Percentiles rank a stretch among this genome's conserved stretches.
phyloP scores from a whole-genome alignment of 2,329 filamentous ascomycete species.

The Penicillium italicum region DNA sequence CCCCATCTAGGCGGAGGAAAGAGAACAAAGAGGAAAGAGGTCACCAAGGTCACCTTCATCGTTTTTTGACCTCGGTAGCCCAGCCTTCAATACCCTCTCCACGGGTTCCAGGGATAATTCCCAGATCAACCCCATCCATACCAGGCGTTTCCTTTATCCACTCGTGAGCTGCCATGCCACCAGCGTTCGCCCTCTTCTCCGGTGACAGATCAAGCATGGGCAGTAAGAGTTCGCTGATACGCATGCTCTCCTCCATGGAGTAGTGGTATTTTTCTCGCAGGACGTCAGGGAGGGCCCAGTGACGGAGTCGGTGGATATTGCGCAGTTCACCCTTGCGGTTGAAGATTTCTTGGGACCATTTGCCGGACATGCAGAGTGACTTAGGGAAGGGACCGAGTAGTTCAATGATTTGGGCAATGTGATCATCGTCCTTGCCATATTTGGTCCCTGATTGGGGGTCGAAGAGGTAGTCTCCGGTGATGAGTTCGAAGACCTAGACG shows the following conservation, averaged over 20 bases:
- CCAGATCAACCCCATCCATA: conserved; percentile 76
- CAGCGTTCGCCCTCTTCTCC: conserved; percentile 86
- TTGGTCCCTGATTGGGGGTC: conserved; percentile 98
- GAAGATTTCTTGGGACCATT: conserved; percentile 99
- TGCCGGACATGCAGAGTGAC: conserved; percentile 83
- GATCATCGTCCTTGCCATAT: conserved; percentile 98
- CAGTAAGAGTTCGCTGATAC: conserved; percentile 74
- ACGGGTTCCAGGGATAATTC: conserved; percentile 72
- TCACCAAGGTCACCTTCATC: conserved; percentile 43
- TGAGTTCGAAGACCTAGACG: conserved; percentile 84
- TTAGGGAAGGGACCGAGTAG: conserved; percentile 91
- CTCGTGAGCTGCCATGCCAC: conserved; percentile 82
- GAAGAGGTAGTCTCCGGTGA: conserved; percentile 97
- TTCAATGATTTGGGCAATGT: conserved; percentile 98
- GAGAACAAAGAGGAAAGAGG: not conserved
- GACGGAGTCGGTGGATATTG: conserved; percentile 92
- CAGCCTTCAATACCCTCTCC: conserved; percentile 94
- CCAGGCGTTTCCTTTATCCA: conserved; percentile 84
- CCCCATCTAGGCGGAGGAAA: conserved; percentile 15
- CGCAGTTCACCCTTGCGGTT: conserved; percentile 94
- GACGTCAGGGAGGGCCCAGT: conserved; percentile 93
- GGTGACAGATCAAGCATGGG: conserved; percentile 91
- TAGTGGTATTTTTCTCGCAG: conserved; percentile 97
- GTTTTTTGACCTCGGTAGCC: conserved; percentile 75
- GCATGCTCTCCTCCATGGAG: conserved; percentile 72